Conservation (phyloP, 768 basidiomycete genomes). For the Gymnopilus dilepis region DNA sequence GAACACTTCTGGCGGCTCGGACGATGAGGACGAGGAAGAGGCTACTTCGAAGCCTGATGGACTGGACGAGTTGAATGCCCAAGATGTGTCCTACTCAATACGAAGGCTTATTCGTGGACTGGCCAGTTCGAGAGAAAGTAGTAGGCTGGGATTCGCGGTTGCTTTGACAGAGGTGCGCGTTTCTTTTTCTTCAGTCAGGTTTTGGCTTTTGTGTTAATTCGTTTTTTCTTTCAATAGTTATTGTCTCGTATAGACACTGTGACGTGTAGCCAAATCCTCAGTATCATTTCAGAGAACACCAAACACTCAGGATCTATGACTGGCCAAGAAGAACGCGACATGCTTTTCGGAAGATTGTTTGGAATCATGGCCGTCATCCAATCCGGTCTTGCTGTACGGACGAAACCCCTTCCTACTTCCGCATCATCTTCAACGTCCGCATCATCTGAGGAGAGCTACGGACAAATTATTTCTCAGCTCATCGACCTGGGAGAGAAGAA, state of each 20-base stretch:
- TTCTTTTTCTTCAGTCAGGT: constrained; percentile 2
- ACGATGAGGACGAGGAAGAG: constrained; percentile 54
- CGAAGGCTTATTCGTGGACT: constrained; percentile 86
- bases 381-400: constrained; percentile 79
- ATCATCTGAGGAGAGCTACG: constrained; percentile 65
- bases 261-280: constrained; percentile 75
- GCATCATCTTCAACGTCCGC: constrained; percentile 56
- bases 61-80: constrained; percentile 75
- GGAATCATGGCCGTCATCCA: constrained; percentile 86
- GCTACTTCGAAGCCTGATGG: constrained; percentile 47
- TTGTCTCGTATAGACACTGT: constrained; percentile 80
- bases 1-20: constrained; percentile 41
- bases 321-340: constrained; percentile 91
- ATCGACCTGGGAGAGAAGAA: constrained; percentile 79
- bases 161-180: constrained; percentile 87
- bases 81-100: constrained; percentile 93
- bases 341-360: constrained; percentile 91
- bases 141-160: constrained; percentile 93
- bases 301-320: constrained; percentile 78
- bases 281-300: constrained; percentile 74
- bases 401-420: constrained; percentile 55
- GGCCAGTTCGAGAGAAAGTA: constrained; percentile 91
- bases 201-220: constrained; percentile 2
- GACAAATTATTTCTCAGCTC: constrained; percentile 62
- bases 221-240: constrained; percentile 54